Percentiles rank a stretch among this genome's conserved stretches.
These are phyloP conservation scores for Dothistroma septosporum DNA, from an alignment of 2,329 filamentous ascomycete species.

Conservation along the genomic window DNA sequence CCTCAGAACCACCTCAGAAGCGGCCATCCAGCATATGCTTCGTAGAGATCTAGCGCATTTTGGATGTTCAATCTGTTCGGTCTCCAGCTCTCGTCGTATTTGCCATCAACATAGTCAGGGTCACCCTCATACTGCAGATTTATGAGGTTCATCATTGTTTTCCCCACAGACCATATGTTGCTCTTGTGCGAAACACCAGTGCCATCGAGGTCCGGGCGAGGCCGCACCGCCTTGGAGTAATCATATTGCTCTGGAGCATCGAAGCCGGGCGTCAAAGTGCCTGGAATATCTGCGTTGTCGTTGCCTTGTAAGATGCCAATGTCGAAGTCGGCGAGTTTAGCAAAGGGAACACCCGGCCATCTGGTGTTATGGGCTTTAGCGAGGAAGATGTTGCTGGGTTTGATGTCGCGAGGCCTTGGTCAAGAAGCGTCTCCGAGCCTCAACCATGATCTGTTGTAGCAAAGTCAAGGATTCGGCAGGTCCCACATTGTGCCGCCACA, in stretches of 20 bases:
- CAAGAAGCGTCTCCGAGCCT: background rate
- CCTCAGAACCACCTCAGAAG: too few species aligned
- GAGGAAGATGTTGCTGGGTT: slow-evolving; percentile 12
- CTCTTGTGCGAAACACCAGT: background rate
- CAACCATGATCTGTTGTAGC: background rate
- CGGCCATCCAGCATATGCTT: too few species aligned
- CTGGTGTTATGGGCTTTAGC: background rate
- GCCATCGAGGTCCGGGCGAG: background rate
- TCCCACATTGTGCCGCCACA: background rate
- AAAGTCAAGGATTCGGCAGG: background rate
- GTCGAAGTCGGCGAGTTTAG: slow-evolving; percentile 13
- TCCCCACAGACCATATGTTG: slow-evolving; percentile 4
- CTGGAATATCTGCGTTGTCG: background rate
- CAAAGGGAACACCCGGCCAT: slow-evolving; percentile 3
- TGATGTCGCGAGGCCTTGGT: slow-evolving; percentile 5
- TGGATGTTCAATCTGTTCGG: background rate
- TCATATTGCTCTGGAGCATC: background rate
- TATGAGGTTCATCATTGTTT: slow-evolving; percentile 2
- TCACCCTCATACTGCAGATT: background rate
- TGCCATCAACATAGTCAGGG: background rate
- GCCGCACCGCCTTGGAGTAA: background rate
- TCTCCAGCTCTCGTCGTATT: background rate
- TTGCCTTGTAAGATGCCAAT: background rate
- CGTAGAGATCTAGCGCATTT: background rate
- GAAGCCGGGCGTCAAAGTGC: background rate